These are phyloP conservation scores for Carallia brachiata DNA, from an alignment of 345 rosid genomes.

Conservation along the genomic window DNA sequence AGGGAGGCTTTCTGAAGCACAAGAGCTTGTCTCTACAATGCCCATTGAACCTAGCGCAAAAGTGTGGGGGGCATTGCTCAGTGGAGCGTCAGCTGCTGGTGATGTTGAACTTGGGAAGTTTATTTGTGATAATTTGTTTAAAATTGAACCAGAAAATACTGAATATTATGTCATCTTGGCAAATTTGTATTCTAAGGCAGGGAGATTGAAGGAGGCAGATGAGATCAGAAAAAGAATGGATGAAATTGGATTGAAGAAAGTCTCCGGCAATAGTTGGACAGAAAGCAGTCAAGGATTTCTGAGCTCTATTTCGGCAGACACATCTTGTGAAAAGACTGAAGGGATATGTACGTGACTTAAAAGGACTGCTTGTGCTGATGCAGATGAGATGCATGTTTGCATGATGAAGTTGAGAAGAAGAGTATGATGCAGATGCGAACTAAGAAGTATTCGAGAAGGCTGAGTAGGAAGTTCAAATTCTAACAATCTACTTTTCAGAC, in stretches of 20 bases:
- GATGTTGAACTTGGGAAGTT: slow-evolving; percentile 64
- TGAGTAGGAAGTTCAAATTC: no score
- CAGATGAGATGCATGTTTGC: slow-evolving; percentile 40
- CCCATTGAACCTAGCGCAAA: slow-evolving; percentile 66
- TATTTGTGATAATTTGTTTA: slow-evolving; percentile 55
- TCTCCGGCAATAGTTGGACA: slow-evolving; percentile 75
- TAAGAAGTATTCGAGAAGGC: no score
- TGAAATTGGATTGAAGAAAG: slow-evolving; percentile 62
- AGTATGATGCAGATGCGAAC: neutral
- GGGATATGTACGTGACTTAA: slow-evolving; percentile 36
- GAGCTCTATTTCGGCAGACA: slow-evolving; percentile 45
- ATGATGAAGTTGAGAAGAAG: slow-evolving; percentile 33
- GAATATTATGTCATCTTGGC: slow-evolving; percentile 77
- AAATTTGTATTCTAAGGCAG: slow-evolving; percentile 69
- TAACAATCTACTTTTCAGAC: no score
- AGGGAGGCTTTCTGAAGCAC: slow-evolving; percentile 67
- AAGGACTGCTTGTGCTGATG: slow-evolving; percentile 45
- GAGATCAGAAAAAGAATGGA: slow-evolving; percentile 56
- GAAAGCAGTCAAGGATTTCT: slow-evolving; percentile 46
- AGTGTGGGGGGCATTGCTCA: slow-evolving; percentile 86
- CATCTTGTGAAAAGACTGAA: slow-evolving; percentile 40
- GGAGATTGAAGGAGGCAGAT: slow-evolving; percentile 87
- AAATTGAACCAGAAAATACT: slow-evolving; percentile 74
- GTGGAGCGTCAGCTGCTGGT: slow-evolving; percentile 67
- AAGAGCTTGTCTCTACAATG: slow-evolving; percentile 62